Evolutionary conservation across 495 filamentous ascomycete genomes (phyloP), one percentile per base, ranked within the genome.

Genomic region (Lentithecium fluviatile): DNA sequence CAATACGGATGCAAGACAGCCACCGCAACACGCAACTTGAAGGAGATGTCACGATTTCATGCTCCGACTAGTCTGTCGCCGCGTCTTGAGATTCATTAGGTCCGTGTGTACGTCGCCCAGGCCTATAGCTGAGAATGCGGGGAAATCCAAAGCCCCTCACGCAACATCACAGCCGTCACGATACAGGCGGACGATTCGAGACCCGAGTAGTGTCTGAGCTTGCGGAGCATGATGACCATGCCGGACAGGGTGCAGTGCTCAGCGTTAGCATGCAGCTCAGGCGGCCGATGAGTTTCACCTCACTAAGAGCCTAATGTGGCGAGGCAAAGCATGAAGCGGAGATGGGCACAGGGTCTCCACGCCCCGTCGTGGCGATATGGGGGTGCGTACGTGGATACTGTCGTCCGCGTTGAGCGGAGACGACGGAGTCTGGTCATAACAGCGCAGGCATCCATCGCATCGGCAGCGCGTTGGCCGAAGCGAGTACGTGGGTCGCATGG

Each of bases 81-180:
- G 37, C 20, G 17, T 32, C 29, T 43, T 13, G 40, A 32, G 42
- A 49, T 29, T 58, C 45, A 49, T 49, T 23, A 50, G 26, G n/a
- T 23, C 25, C 55, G 21, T 49, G 29, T 32, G 45, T 45, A 25
- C 10, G 20, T n/a, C 20, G 21, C 17, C 11, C 5, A 20, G 36
- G 42, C 40, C 40, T 32, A 24, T 13, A 56, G 37, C 10, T 56
- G 37, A 60, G 32, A 61, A 54, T 62, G 59, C 59, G 59, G 59
- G 59, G 59, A 62, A 62, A 32, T 37, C 5, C 15, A 34, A 53
- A 42, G 40, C 48, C 50, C 50, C 50, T 53, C 58, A 37, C 38
- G 24, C 55, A 34, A 46, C 15, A 52, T 21, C 52, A 60, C 53
- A 56, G 11, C 40, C 15, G 40, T 43, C 40, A 15, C 40, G 3